Base-by-base conservation (phyloP, 2,329 filamentous ascomycete genomes). In the Diaporthe amygdali region DNA sequence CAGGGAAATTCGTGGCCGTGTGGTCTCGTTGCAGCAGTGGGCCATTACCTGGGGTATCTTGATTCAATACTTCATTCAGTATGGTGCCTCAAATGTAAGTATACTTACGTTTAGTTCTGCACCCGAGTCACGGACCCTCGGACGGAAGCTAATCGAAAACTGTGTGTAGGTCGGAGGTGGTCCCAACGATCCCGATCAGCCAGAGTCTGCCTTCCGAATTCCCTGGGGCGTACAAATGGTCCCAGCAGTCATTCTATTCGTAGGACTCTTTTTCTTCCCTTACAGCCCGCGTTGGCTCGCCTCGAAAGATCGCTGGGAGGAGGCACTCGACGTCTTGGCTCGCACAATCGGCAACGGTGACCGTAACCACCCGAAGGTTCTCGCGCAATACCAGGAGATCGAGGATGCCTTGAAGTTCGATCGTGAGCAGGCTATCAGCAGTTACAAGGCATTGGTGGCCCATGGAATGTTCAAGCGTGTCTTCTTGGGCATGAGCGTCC, bases 241-340 rank as follows among this genome's bases (percentile, higher is more conserved):
- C 0, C 89, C 88, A 0, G 88, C 83, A 0, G 76, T 86, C 17
- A 76, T 89, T 17, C 81, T 91, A 0, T 82, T 91, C 66, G 75
- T 86, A 41, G 88, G 88, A 1, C 82, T 90, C 22, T 85, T 89
- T 77, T 90, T 90, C 80, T 87, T 92, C 75, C 89, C 88, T 0
- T 88, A 88, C 74, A 92, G 86, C 64, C 92, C 92, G 0, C 87
- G 92, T 66, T 94, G 92, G 92, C 83, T 94, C 7, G 92, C 92
- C 7, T 86, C 86, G 15, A 87, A 91, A 75, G 91, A 91, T 73
- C 86, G 89, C 1, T 92, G 91, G 85, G 90, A 93, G 34, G 88
- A 93, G 77, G 89, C 89, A 0, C 83, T 90, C 54, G 76, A 83
- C 22, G 87, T 89, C 49, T 84, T 92, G n/a, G 89, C 89, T 0